Conservation (phyloP, 768 basidiomycete genomes). For the Boletus huronensis region DNA sequence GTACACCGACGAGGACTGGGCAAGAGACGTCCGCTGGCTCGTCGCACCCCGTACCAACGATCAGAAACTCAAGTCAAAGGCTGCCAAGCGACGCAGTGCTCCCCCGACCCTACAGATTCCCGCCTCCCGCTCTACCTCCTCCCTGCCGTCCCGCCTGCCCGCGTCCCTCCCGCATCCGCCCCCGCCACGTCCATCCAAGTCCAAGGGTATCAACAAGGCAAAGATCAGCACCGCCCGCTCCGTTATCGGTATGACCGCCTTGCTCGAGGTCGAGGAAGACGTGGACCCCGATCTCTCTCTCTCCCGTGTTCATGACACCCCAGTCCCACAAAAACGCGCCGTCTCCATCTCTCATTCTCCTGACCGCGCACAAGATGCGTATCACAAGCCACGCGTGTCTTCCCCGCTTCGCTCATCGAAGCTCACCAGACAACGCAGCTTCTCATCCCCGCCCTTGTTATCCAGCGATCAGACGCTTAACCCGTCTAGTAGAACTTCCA, state of each 20-base stretch:
- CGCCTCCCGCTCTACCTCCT: constrained; percentile 24
- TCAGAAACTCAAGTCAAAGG: constrained; percentile 21
- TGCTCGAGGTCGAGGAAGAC: constrained; percentile 54
- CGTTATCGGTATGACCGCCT: constrained; percentile 50
- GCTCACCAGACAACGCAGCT: constrained; percentile 28
- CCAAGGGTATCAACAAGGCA: constrained; percentile 24
- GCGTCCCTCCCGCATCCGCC: constrained; percentile 12
- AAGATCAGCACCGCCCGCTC: constrained; percentile 39
- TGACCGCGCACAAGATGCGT: constrained; percentile 5
- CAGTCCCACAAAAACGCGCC: constrained; percentile 18
- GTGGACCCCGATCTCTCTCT: constrained; percentile 20
- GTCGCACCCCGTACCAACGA: constrained; percentile 32
- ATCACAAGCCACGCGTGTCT: constrained; percentile 21
- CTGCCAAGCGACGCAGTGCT: constrained; percentile 17
- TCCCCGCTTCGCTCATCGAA: constrained; percentile 24
- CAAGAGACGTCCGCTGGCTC: constrained; percentile 66
- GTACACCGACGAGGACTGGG: constrained; percentile 61
- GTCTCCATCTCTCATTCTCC: constrained; percentile 12
- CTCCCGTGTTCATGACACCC: constrained; percentile 1
- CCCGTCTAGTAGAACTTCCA: neutral
- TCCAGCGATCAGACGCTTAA: constrained; percentile 2
- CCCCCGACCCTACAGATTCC: constrained; percentile 11
- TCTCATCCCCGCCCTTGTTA: constrained; percentile 29
- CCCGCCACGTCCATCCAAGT: constrained; percentile 24
- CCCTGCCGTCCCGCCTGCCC: constrained; percentile 12